These are phyloP conservation scores for Colletotrichum sp. DNA, from an alignment of 2,329 filamentous ascomycete genomes.

Conservation along the genomic window DNA sequence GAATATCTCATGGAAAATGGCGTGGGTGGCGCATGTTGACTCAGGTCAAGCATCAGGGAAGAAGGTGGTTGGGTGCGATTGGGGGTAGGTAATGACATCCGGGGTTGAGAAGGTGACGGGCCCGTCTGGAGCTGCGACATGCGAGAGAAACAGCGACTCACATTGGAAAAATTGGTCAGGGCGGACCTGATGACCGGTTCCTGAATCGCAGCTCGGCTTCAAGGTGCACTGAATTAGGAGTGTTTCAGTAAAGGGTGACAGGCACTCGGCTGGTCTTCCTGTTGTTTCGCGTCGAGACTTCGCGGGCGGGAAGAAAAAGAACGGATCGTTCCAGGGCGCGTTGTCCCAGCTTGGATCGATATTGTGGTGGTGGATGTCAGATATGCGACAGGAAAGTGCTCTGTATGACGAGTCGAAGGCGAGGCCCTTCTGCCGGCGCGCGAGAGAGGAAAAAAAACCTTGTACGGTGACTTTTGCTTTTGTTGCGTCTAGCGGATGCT, in stretches of 20 bases:
- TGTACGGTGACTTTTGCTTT: constrained; percentile 1
- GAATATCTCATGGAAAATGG: not conserved
- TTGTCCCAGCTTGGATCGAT: not conserved
- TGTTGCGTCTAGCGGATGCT: not conserved
- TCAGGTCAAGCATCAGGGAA: not conserved
- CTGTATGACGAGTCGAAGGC: not conserved
- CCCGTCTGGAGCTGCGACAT: constrained; percentile 1
- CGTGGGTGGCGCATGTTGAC: constrained; percentile 10
- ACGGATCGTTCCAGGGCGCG: not conserved
- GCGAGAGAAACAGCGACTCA: constrained; percentile 15
- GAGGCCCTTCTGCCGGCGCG: not conserved
- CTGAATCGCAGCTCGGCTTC: not conserved
- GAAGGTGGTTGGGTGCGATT: not conserved
- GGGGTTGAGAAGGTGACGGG: not conserved
- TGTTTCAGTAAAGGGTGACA: constrained; percentile 6
- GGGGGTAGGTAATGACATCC: not conserved
- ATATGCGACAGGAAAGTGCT: not conserved
- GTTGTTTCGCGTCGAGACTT: constrained; percentile 2
- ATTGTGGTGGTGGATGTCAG: not conserved
- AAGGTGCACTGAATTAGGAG: not conserved
- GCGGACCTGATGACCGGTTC: not conserved
- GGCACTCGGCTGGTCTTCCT: constrained; percentile 13
- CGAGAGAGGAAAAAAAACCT: not conserved
- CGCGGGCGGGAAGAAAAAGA: not conserved
- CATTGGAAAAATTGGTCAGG: not conserved